phyloP scores from a whole-genome alignment of 768 basidiomycete species.

The Boletales sp. region DNA sequence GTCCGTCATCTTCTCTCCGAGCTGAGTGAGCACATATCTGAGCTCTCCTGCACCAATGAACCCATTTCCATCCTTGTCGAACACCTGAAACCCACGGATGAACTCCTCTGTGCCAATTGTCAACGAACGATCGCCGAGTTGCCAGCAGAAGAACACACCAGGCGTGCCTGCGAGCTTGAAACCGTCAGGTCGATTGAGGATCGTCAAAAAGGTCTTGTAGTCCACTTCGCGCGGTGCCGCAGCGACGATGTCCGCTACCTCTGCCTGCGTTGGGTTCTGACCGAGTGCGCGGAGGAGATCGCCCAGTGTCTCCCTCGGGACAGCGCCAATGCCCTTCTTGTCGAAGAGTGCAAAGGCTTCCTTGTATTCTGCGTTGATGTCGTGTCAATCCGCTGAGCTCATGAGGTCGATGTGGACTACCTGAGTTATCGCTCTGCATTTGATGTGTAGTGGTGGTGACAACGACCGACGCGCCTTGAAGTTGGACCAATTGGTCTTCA shows the following conservation, averaged over 20 bases:
- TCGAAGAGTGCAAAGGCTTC: constrained; percentile 98
- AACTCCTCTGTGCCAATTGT: no score
- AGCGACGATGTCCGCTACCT: constrained; percentile 73
- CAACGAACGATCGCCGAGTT: not conserved
- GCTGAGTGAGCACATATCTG: constrained; percentile 84
- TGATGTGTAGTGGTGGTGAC: no score
- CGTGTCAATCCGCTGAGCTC: constrained; percentile 3
- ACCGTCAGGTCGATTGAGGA: constrained; percentile 50
- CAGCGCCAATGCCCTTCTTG: constrained; percentile 89
- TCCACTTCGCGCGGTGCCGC: constrained; percentile 82
- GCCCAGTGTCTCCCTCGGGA: constrained; percentile 84
- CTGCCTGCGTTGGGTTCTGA: constrained; percentile 99
- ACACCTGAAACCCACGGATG: constrained; percentile 51
- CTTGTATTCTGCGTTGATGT: constrained; percentile 70
- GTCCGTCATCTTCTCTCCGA: constrained; percentile 36
- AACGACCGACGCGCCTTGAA: no score
- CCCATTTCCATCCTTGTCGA: constrained; percentile 78
- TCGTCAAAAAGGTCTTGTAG: constrained; percentile 86
- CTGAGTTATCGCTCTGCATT: constrained; percentile 52
- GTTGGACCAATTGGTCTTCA: not conserved
- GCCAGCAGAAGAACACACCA: constrained; percentile 40
- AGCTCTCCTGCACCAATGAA: constrained; percentile 58
- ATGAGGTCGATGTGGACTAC: constrained; percentile 12
- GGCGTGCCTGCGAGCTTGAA: constrained; percentile 40
- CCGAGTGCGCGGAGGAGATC: constrained; percentile 92